phyloP scores from a whole-genome alignment of 306 rosid species.

The Malus orientalis region DNA sequence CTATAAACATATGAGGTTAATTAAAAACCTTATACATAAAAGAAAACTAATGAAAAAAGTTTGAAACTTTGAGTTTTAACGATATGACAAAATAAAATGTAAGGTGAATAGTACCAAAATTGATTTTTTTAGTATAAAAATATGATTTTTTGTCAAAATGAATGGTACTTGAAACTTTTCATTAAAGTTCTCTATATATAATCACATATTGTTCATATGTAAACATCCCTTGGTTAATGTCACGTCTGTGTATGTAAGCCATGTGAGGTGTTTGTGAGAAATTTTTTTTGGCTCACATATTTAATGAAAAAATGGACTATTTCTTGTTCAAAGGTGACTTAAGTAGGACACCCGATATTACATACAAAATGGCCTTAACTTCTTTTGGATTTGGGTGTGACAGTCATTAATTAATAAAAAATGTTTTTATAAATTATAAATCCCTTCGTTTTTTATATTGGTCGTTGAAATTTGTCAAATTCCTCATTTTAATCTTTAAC shows the following conservation, averaged over 20 bases:
- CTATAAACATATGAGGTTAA: constrained; percentile 4
- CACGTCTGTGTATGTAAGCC: constrained; percentile 69
- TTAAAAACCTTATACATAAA: not conserved
- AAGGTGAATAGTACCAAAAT: too few relatives aligned
- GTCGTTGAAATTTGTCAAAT: too few relatives aligned
- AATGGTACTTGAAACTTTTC: too few relatives aligned
- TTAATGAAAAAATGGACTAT: constrained; percentile 42
- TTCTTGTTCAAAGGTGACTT: constrained; percentile 56
- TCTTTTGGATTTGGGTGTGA: constrained; percentile 29
- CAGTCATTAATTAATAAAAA: constrained; percentile 22
- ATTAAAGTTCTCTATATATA: too few relatives aligned
- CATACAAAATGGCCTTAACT: constrained; percentile 19
- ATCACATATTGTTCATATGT: constrained; percentile 33
- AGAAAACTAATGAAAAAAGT: too few relatives aligned
- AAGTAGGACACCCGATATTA: constrained; percentile 25
- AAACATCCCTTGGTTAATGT: constrained; percentile 39
- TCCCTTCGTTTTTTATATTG: not conserved
- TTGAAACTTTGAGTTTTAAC: too few relatives aligned
- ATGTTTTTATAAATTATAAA: not conserved
- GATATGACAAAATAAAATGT: too few relatives aligned
- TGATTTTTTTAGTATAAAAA: too few relatives aligned
- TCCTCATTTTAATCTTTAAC: too few relatives aligned
- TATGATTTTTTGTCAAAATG: too few relatives aligned
- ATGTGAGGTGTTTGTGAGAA: constrained; percentile 57
- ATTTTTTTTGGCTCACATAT: constrained; percentile 26